phyloP scores from a whole-genome alignment of 306 rosid genomes.

The Vigna trinervia region DNA sequence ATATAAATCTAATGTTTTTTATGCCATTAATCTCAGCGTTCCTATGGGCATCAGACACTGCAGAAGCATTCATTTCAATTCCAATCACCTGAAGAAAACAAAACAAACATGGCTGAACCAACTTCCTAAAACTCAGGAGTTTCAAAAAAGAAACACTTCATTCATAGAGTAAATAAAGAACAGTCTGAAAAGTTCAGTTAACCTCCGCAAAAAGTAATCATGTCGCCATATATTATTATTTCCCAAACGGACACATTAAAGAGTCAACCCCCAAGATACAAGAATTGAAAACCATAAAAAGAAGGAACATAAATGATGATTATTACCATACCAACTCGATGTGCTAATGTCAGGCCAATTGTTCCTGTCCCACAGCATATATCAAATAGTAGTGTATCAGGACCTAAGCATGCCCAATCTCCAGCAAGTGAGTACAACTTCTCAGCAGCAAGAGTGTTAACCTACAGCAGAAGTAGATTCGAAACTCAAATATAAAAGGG shows the following conservation, averaged over 20 bases:
- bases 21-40: slow-evolving; percentile 96
- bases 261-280: slow-evolving; percentile 13
- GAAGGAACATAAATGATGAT: slow-evolving; percentile 44
- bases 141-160: slow-evolving; percentile 9
- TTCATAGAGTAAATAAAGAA: slow-evolving; percentile 17
- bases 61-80: slow-evolving; percentile 96
- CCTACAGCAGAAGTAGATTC: slow-evolving; percentile 58
- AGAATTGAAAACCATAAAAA: slow-evolving; percentile 12
- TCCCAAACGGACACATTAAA: slow-evolving; percentile 28
- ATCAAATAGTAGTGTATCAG: slow-evolving; percentile 91
- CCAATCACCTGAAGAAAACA: slow-evolving; percentile 80
- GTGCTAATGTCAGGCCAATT: slow-evolving; percentile 96
- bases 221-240: slow-evolving; percentile 28
- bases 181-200: slow-evolving; percentile 5
- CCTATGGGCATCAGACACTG: slow-evolving; percentile 85
- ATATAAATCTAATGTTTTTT: slow-evolving; percentile 78
- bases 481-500: slow-evolving; percentile 13
- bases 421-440: slow-evolving; percentile 96
- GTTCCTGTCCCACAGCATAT: slow-evolving; percentile 98
- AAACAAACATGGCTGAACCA: slow-evolving; percentile 37
- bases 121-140: not conserved
- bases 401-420: slow-evolving; percentile 94
- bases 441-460: slow-evolving; percentile 96
- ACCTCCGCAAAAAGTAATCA: slow-evolving; percentile 20
- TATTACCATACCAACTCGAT: slow-evolving; percentile 97